Base-by-base conservation (phyloP, 768 basidiomycete genomes). In the Coprinopsis strossmayeri region DNA sequence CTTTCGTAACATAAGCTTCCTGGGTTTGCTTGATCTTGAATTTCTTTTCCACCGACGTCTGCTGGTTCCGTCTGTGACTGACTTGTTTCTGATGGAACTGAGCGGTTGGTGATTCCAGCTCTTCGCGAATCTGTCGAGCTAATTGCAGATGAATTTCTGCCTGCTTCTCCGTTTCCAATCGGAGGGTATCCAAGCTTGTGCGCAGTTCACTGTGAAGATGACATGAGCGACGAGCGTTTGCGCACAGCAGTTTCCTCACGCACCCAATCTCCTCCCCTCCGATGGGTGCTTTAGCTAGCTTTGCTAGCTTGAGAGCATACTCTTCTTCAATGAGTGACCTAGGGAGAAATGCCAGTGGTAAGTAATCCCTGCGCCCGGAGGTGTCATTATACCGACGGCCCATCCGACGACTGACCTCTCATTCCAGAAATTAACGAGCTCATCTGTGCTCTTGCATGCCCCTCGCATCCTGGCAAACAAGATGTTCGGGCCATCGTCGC, bases 211-310 rank as follows among this genome's bases (percentile, higher is more conserved):
- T 93, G 52, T 34, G 46, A 34, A 15, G 9, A 21, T 34, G 26
- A 28, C n/a, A 25, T 26, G n/a, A 26, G 27, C 34, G 38, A 24
- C 20, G 25, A 48, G 48, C 35, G 44, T 41, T 35, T 38, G 45
- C 28, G 3, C 17, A 46, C 18, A 13, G 51, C 28, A 28, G 39
- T n/a, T 23, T n/a, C 32, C 13, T 9, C 13, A 38, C 82, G 55
- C 61, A 93, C 92, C 94, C 95, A 56, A 91, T 89, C 69, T 97
- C 96, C 56, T 96, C 93, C 46, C 75, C 77, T 12, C 94, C 94
- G 30, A 95, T 69, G 11, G 81, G 58, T 46, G 71, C 59, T 64
- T 87, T 91, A 11, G 92, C 76, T n/a, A 99, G 71, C 61, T 85
- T 84, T 9, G 78, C 70, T 7, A 99, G 64, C 25, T 82, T 76